Percentiles rank a stretch among this genome's conserved stretches.
Conservation (phyloP, 2,329 filamentous ascomycete species). For the Beauveria pseudobassiana region DNA sequence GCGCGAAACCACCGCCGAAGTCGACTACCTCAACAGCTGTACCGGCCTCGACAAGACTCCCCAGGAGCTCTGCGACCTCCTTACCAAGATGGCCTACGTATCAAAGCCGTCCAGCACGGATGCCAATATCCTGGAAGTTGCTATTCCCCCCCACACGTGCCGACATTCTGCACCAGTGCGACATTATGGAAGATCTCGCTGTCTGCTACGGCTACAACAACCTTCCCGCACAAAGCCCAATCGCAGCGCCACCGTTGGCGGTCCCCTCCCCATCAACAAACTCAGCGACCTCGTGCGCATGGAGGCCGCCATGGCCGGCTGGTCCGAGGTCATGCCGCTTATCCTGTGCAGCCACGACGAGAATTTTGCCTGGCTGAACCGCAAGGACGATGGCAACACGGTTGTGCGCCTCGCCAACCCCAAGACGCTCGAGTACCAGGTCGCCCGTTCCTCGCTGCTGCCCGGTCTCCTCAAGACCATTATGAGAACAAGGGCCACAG, state of each 20-base stretch:
- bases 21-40: constrained; percentile 90
- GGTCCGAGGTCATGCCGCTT: constrained; percentile 91
- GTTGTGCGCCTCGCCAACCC: constrained; percentile 85
- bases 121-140: constrained; percentile 67
- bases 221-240: constrained; percentile 77
- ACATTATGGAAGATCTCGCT: constrained; percentile 97
- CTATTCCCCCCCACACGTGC: constrained; percentile 80
- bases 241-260: constrained; percentile 78
- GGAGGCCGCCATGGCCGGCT: constrained; percentile 89
- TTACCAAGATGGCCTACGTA: constrained; percentile 84
- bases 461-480: constrained; percentile 90
- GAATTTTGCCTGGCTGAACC: constrained; percentile 94
- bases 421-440: constrained; percentile 88
- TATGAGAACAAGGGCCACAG: constrained; percentile 86
- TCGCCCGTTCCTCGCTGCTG: constrained; percentile 79
- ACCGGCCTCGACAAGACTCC: constrained; percentile 74
- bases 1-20: constrained; percentile 69
- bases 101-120: constrained; percentile 66
- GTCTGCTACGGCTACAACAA: constrained; percentile 98
- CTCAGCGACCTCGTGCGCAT: constrained; percentile 82
- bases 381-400: constrained; percentile 75
- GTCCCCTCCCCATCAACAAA: constrained; percentile 88
- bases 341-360: constrained; percentile 97
- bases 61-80: constrained; percentile 66
- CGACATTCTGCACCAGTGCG: constrained; percentile 91